Conservation (phyloP, 2,329 filamentous ascomycete genomes). For the Epichloe hybrida region DNA sequence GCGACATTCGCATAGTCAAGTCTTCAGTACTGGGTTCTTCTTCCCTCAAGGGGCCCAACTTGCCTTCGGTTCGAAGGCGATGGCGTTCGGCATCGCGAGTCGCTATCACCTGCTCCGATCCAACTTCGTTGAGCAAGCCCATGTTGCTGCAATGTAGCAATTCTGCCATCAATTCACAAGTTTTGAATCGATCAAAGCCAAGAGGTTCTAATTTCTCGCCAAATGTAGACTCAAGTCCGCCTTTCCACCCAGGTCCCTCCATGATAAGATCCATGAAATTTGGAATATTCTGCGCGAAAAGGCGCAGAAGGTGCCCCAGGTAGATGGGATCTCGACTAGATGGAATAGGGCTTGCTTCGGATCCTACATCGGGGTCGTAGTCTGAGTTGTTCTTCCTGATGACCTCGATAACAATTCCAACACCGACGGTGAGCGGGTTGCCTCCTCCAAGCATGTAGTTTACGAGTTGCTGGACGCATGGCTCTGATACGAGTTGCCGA, state of each 20-base stretch:
- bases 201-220: constrained; percentile 83
- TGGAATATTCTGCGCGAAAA: constrained; percentile 83
- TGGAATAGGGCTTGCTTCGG: constrained; percentile 64
- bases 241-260: constrained; percentile 59
- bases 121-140: constrained; percentile 83
- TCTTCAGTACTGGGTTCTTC: constrained; percentile 38
- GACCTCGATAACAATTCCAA: constrained; percentile 95
- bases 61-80: constrained; percentile 62
- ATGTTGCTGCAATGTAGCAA: constrained; percentile 97
- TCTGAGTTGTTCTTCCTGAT: constrained; percentile 99
- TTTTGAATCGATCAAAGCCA: constrained; percentile 97
- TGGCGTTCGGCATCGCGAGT: constrained; percentile 72
- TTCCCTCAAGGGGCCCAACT: constrained; percentile 34
- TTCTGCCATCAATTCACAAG: constrained; percentile 96
- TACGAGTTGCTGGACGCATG: constrained; percentile 75
- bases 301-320: constrained; percentile 72
- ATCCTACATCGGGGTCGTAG: constrained; percentile 85
- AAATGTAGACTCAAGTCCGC: constrained; percentile 74
- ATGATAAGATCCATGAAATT: constrained; percentile 88
- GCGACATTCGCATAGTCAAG: constrained; percentile 43
- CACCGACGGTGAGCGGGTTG: constrained; percentile 87
- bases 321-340: constrained; percentile 90
- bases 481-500: constrained; percentile 77
- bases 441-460: constrained; percentile 84
- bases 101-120: constrained; percentile 75